Evolutionary conservation across 1,284 basidiomycete genomes (phyloP).

Genomic region (Cryptococcus amylolentus): DNA sequence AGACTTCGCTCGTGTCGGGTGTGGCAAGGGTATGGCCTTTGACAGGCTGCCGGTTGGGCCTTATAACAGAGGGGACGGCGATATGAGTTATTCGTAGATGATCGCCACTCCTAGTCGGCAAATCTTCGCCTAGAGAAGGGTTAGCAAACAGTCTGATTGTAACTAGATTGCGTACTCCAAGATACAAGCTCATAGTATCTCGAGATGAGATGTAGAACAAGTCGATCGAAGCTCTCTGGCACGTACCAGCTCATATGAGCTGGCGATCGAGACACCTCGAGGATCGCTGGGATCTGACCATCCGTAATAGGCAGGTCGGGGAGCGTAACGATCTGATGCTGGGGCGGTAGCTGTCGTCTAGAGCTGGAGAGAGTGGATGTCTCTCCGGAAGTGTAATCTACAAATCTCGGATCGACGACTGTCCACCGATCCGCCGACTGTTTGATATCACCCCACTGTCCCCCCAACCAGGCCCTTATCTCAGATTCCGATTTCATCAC

Average conservation of each 20-base stretch:
- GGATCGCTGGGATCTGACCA: conserved; percentile 25
- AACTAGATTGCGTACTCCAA: conserved; percentile 38
- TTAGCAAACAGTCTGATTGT: background rate
- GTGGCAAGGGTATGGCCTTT: conserved; percentile 28
- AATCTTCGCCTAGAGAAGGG: conserved; percentile 25
- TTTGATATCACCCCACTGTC: conserved; percentile 12
- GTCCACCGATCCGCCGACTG: conserved; percentile 26
- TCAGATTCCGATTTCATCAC: conserved; percentile 34
- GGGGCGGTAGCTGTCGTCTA: conserved; percentile 24
- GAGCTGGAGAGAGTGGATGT: background rate
- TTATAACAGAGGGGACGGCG: conserved; percentile 34
- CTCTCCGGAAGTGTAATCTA: conserved; percentile 12
- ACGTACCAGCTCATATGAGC: conserved; percentile 46
- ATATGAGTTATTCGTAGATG: conserved; percentile 45
- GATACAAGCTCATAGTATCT: conserved; percentile 48
- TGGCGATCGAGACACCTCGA: conserved; percentile 42
- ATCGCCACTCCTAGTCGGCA: conserved; percentile 15
- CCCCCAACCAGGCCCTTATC: conserved; percentile 40
- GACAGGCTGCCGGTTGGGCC: conserved; percentile 9
- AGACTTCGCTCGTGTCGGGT: conserved; percentile 42
- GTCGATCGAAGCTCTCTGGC: conserved; percentile 42
- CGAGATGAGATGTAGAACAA: conserved; percentile 44
- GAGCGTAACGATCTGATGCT: conserved; percentile 21
- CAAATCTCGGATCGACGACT: conserved; percentile 28
- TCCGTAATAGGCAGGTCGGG: conserved; percentile 23